Base-by-base conservation (phyloP, 257 asterid genomes). In the Agastache rugosa region DNA sequence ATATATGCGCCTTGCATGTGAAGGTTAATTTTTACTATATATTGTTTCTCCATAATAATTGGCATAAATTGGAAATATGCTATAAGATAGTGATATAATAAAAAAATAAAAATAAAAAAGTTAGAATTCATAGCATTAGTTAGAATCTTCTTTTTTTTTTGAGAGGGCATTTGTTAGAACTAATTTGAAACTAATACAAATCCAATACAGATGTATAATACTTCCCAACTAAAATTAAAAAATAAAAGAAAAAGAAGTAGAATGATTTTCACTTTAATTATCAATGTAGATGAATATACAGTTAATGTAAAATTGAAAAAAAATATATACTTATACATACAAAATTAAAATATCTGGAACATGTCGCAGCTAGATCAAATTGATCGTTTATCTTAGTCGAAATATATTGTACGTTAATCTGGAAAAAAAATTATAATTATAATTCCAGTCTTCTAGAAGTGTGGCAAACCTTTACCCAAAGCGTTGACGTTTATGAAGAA, bases 401-500 rank as follows among this genome's bases (percentile, higher is more conserved):
- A 42, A 66, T 45, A 41, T 10, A 44, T 11, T 22, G 51, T 67
- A n/a, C 1, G 12, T 25, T 45, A 16, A 29, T 10, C 16, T 0
- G 8, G 19, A 34, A 8, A 39, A n/a, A 56, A 70, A 35, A 2
- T 31, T 5, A 31, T 31, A 31, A 31, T 5, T 31, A 31, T 25
- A 19, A n/a, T 17, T 22, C 22, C 1, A 19, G 39, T 14, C 11
- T 34, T 51, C 82, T 85, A 86, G 71, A 75, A 80, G 47, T 76
- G 81, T 31, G 86, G 78, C 41, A 70, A 78, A 25, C 76, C 80
- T 82, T 83, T 79, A 75, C 85, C 74, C n/a, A 83, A 62, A 44
- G 76, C 81, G 78, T 83, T 85, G 71, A 47, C 92, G 56, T 81
- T 88, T 0, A 86, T 85, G 76, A 92, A 90, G 67, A 90, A 80